Evolutionary conservation across 805 yeast genomes (phyloP), one percentile per base, ranked within the genome.

Genomic region (Cyberlindnera euphorbiiphila): DNA sequence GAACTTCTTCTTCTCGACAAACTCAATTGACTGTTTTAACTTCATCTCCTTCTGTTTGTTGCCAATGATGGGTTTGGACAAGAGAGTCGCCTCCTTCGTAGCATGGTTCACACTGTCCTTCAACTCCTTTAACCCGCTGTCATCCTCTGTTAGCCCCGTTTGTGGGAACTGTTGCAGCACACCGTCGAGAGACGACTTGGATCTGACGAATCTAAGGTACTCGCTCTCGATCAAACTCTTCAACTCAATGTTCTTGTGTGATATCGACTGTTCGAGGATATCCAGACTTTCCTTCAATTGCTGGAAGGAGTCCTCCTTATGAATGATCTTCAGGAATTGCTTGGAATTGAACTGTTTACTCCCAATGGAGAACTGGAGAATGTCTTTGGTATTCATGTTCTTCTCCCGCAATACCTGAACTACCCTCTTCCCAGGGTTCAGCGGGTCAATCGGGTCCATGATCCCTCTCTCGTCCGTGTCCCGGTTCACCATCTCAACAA

Each of bases 101-200:
- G 83, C 72, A 13, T 71, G 62, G 26, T 66, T 66, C 14, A 75
- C 60, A 20, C 62, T 68, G n/a, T 61, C 67, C 26, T 68, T 60
- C 25, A 65, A 50, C 5, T 46, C 47, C 11, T 60, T 57, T 10
- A 76, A 51, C 6, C 57, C 58, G 3, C 42, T 37, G 10, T 51
- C 51, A 16, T 49, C 47, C 23, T 42, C 47, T 12, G 42, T 31
- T 15, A 56, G 41, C 6, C 68, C 69, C 13, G 64, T 53, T n/a
- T 53, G 50, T 21, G 68, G 61, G 47, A 81, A 76, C 45, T 75
- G 78, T 15, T 59, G 63, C 43, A 77, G 72, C 4, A 81, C 77
- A 19, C 69, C 69, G 51, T 83, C 89, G 25, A 84, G 60, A 4
- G 75, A 65, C 17, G 81, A 73, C 51, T 84, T 84, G 19, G 80